Evolutionary conservation across 192 early-diverging fungal genomes (phyloP).

Genomic region (Coemansia sp.): DNA sequence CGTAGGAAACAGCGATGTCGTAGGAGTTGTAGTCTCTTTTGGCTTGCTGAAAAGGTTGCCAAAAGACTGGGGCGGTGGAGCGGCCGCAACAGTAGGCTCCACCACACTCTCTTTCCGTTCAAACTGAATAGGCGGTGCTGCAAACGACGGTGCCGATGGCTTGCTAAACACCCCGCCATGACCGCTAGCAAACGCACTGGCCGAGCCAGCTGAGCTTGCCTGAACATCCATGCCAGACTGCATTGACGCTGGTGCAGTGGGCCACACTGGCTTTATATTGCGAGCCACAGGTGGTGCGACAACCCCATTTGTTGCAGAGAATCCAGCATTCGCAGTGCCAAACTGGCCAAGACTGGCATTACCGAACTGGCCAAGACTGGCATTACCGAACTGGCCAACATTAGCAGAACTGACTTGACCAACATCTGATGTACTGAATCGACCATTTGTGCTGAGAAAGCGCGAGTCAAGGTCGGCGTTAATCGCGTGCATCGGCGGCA

Average conservation of each 20-base stretch:
- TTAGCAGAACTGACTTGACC: too few species aligned
- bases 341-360: too few species aligned
- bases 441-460: constrained; percentile 9
- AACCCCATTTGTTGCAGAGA: neutral
- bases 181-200: constrained; percentile 24
- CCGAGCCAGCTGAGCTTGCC: constrained; percentile 12
- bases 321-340: too few species aligned
- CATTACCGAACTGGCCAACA: too few species aligned
- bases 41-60: neutral
- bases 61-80: neutral
- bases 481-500: constrained; percentile 37
- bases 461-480: constrained; percentile 21
- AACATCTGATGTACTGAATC: neutral
- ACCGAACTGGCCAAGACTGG: too few species aligned
- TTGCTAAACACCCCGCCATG: constrained; percentile 14
- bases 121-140: neutral
- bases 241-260: neutral
- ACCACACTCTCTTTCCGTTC: neutral
- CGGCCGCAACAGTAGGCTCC: neutral
- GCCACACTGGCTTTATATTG: neutral
- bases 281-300: neutral
- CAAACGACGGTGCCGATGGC: neutral
- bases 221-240: neutral
- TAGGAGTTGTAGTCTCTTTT: neutral
- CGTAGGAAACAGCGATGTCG: neutral